phyloP scores from a whole-genome alignment of 2,329 filamentous ascomycete species.

The Sphaerulina populicola region DNA sequence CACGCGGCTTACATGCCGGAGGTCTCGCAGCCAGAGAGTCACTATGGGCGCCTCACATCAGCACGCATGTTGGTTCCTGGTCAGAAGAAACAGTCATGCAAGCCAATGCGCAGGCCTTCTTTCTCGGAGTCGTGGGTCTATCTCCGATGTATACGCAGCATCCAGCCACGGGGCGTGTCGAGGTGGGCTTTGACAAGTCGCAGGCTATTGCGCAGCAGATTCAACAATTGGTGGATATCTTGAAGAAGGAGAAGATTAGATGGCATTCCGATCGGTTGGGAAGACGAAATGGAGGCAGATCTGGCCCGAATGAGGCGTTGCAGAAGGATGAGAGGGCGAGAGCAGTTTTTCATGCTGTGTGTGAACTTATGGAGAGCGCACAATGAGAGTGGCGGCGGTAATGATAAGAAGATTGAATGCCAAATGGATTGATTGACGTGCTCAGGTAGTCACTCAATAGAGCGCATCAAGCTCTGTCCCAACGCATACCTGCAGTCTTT shows the following conservation, averaged over 20 bases:
- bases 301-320: slow-evolving; percentile 22
- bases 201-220: slow-evolving; percentile 20
- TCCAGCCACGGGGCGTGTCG: slow-evolving; percentile 18
- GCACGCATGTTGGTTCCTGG: slow-evolving; percentile 23
- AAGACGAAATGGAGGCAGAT: slow-evolving; percentile 21
- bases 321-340: slow-evolving; percentile 27
- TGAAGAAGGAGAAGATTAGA: slow-evolving; percentile 31
- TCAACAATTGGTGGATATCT: slow-evolving; percentile 22
- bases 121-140: slow-evolving; percentile 24
- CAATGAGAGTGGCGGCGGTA: neutral
- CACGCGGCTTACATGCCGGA: slow-evolving; percentile 24
- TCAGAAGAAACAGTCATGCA: slow-evolving; percentile 29
- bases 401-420: neutral
- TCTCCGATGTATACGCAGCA: slow-evolving; percentile 22
- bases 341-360: slow-evolving; percentile 31
- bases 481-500: too few species aligned
- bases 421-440: neutral
- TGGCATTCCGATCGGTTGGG: slow-evolving; percentile 31
- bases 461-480: too few species aligned
- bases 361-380: slow-evolving; percentile 27
- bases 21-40: slow-evolving; percentile 23
- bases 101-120: slow-evolving; percentile 31
- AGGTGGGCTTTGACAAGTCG: slow-evolving; percentile 23
- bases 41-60: slow-evolving; percentile 23
- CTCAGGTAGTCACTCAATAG: neutral